Percentiles rank a stretch among this genome's conserved stretches.
Conservation (phyloP, 345 rosid genomes). For the Eucalyptus pauciflora region DNA sequence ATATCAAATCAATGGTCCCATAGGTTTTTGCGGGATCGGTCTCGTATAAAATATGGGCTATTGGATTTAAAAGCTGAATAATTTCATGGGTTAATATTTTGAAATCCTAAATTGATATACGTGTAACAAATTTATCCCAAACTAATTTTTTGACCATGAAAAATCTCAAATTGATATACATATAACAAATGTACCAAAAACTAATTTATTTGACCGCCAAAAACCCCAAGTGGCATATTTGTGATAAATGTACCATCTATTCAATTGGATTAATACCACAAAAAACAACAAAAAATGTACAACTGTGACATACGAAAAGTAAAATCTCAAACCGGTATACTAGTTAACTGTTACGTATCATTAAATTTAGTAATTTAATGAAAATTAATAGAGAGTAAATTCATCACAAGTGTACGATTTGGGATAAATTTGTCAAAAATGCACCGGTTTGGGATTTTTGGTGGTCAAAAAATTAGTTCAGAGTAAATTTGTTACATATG, state of each 20-base stretch:
- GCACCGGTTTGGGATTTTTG: fast-evolving
- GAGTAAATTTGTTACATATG: fast-evolving
- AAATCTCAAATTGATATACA: fast-evolving
- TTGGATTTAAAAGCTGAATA: not conserved
- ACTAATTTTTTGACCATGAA: fast-evolving
- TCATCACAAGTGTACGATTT: fast-evolving
- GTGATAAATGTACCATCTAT: not conserved
- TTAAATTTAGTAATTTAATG: too few species aligned
- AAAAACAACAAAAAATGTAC: too few species aligned
- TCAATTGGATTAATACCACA: too few species aligned
- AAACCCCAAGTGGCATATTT: too few species aligned
- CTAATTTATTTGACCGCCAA: fast-evolving
- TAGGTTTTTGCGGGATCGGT: not conserved
- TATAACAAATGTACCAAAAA: fast-evolving
- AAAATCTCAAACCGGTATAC: fast-evolving
- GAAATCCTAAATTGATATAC: fast-evolving
- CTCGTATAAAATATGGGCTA: not conserved
- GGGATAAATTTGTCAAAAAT: too few species aligned
- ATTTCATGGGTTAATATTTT: not conserved
- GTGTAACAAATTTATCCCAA: fast-evolving
- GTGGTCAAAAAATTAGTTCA: too few species aligned
- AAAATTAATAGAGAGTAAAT: fast-evolving
- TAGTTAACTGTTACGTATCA: fast-evolving
- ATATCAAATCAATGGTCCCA: not conserved
- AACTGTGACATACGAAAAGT: not conserved